These are phyloP conservation scores for Ascodesmis nigricans DNA, from an alignment of 495 filamentous ascomycete genomes.

Conservation along the genomic window DNA sequence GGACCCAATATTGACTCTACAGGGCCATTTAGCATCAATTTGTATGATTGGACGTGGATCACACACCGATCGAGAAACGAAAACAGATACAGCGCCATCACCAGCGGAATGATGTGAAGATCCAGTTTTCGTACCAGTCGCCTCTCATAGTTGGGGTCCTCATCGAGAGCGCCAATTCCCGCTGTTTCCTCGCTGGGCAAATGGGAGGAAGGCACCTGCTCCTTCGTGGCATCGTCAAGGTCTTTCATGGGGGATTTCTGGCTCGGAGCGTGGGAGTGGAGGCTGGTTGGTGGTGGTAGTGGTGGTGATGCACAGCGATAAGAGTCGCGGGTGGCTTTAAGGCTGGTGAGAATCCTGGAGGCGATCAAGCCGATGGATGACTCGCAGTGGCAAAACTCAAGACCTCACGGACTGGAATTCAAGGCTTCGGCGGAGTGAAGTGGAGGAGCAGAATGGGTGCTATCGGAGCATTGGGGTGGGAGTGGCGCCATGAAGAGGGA, in stretches of 20 bases:
- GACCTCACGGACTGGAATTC: no score
- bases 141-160: constrained; percentile 11
- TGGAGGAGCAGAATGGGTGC: no score
- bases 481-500: no score
- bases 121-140: constrained; percentile 26
- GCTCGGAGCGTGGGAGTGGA: neutral
- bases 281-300: neutral
- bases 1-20: constrained; percentile 55
- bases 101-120: constrained; percentile 35
- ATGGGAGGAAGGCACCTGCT: no score
- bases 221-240: neutral
- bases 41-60: neutral
- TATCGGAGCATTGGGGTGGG: no score
- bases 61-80: constrained; percentile 40
- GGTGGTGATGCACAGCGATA: neutral
- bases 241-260: neutral
- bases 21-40: constrained; percentile 1
- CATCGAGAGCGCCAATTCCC: no score
- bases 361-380: no score
- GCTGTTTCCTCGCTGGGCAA: no score
- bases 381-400: no score
- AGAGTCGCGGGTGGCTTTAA: neutral
- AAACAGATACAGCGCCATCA: constrained; percentile 40
- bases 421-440: no score
- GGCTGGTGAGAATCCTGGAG: no score